Evolutionary conservation across 805 yeast species (phyloP), one percentile per base, ranked within the genome.

Genomic region (Candida dendrica): DNA sequence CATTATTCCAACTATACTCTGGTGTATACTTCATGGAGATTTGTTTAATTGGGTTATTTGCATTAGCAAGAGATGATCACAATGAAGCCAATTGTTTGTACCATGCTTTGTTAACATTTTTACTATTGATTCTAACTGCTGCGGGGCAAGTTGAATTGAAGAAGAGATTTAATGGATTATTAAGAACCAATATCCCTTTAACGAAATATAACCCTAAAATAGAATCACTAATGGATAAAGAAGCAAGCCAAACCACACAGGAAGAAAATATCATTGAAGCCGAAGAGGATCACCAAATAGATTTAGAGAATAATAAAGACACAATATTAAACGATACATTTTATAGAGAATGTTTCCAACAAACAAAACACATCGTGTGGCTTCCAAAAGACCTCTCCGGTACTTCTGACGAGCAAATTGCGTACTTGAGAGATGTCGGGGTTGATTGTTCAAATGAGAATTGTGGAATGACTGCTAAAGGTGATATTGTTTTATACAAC

Each of bases 1-100:
- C 95, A 0, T 60, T 89, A 16, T 70, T 83, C 43, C 95, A 87
- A 43, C 60, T 89, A 36, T 87, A 84, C 53, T 69, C 84, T 0
- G 97, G 97, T 0, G 63, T 89, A 2, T 89, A 89, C 58, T 85
- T 89, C 52, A 68, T 86, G 54, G 95, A 89, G 53, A 66, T 82
- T 31, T 84, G 90, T 47, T 61, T 89, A 51, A 71, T 85, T 34
- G 97, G 96, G 0, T 63, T 87, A 9, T 81, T 86, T 50, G 74
- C 85, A 34, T 60, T 84, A 14, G 81, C 81, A 47, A 66, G 69
- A 41, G 71, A 80, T 51, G 63, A 64, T n/a, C 41, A 62, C 6
- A 78, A 69, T 30, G 56, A 53, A 40, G 71, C 62, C 44, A 67
- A 59, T 35, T 73, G 69, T 64, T 69, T 55, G 42, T 61, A 60